Percentiles rank a stretch among this genome's conserved stretches.
phyloP scores from a whole-genome alignment of 2,329 filamentous ascomycete species.

The Verticillium dahliae region DNA sequence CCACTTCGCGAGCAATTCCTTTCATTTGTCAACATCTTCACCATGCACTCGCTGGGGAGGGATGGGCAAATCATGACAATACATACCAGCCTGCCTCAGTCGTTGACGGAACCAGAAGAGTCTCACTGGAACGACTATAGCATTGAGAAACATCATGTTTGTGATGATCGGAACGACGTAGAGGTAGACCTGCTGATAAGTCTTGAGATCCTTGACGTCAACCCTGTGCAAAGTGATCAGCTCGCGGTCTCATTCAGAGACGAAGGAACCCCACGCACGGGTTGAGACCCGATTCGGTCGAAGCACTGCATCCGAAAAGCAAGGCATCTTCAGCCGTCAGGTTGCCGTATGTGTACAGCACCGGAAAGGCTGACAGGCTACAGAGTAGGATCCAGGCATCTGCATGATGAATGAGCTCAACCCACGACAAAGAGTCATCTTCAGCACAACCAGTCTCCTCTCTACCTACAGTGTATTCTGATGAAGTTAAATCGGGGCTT shows the following conservation, averaged over 20 bases:
- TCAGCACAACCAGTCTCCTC: background rate
- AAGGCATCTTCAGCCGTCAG: slow-evolving; percentile 37
- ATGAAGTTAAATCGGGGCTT: background rate
- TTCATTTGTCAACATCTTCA: background rate
- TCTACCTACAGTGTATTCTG: background rate
- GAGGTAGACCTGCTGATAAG: slow-evolving; percentile 44
- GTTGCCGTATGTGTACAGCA: slow-evolving; percentile 21
- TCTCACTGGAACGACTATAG: slow-evolving; percentile 38
- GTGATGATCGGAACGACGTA: slow-evolving; percentile 42
- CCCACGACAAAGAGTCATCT: background rate
- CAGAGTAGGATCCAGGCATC: background rate
- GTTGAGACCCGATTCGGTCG: slow-evolving; percentile 44
- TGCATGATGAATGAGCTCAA: background rate
- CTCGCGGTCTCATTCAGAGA: background rate
- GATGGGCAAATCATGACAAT: background rate
- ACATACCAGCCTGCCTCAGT: slow-evolving; percentile 28
- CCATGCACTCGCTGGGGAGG: background rate
- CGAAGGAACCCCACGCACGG: slow-evolving; percentile 21
- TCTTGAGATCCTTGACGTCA: slow-evolving; percentile 39
- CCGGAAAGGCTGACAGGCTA: background rate
- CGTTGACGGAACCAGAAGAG: slow-evolving; percentile 36
- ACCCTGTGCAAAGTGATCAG: slow-evolving; percentile 23
- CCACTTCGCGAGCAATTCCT: background rate
- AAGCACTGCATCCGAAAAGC: slow-evolving; percentile 41
- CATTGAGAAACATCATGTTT: slow-evolving; percentile 43